A percentile compares a stretch with the other conserved stretches of the same genome.
Evolutionary conservation across 2,329 filamentous ascomycete genomes (phyloP).

Genomic region (Xylariales sp.): DNA sequence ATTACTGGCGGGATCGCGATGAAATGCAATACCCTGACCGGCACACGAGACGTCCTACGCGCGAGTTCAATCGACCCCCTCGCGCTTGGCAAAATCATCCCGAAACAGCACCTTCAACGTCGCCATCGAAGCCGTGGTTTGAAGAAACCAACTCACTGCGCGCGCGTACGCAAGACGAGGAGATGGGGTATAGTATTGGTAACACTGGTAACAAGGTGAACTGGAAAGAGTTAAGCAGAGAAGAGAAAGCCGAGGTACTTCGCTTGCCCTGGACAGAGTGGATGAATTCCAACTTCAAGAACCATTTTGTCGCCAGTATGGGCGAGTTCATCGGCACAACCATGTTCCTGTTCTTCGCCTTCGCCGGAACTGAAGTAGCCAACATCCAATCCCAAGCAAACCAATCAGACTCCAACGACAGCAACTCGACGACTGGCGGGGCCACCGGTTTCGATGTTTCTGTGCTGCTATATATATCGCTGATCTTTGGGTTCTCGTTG

Average conservation of each 20-base stretch:
- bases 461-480: constrained; percentile 27
- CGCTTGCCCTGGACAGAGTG: constrained; percentile 39
- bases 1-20: constrained; percentile 5
- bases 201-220: constrained; percentile 21
- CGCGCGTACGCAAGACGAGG: constrained; percentile 8
- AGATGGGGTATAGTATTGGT: constrained; percentile 10
- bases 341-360: constrained; percentile 40
- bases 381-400: constrained; percentile 25
- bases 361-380: constrained; percentile 35
- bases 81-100: constrained; percentile 1
- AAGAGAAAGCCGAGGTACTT: constrained; percentile 38
- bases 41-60: neutral
- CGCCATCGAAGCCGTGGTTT: constrained; percentile 2
- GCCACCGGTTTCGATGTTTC: constrained; percentile 14
- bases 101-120: neutral
- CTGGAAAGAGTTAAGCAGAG: constrained; percentile 32
- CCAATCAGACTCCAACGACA: constrained; percentile 5
- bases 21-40: neutral
- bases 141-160: constrained; percentile 6
- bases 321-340: constrained; percentile 38
- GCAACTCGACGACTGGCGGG: constrained; percentile 14
- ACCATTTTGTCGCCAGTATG: constrained; percentile 33
- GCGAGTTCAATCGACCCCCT: constrained; percentile 1
- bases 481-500: constrained; percentile 29
- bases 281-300: constrained; percentile 44